Base-by-base conservation (phyloP, 257 asterid genomes). In the Nicotiana sylvestris region DNA sequence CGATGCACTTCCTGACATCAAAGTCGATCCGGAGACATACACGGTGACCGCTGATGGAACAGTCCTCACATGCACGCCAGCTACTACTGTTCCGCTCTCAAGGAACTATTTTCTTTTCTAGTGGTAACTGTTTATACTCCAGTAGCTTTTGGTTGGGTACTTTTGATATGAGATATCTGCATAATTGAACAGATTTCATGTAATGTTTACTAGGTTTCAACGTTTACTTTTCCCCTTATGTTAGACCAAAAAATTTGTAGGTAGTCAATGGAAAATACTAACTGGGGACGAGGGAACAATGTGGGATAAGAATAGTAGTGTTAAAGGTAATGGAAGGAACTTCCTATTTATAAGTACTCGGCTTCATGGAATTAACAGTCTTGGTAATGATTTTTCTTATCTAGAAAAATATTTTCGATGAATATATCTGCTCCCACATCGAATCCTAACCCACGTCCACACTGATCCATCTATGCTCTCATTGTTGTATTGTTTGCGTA, bases 1-100 rank as follows among this genome's bases (percentile, higher is more conserved):
- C 53, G 90, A 92, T 69, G 92, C 97, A 60, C 98, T 96, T 80
- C 99, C 99, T 16, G 57, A 83, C 82, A 94, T 96, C 83, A 88
- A 90, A 2, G 98, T 94, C 1, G 97, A 92, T 76, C 97, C 99
- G 0, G 98, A 94, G 92, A 90, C 97, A 1, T 96, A 94, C 90
- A 89, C 39, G 1, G 99, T 96, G 65, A 90, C 90, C 43, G 98
- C 97, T 72, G 98, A 96, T 17, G 97, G 87, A 27, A 89, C 83
- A 84, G 88, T 89, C 77, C 98, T 96, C 46, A 82, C 94, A 37
- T 96, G 98, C 87, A 80, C 87, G 0, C 88, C 98, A 8, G 98
- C 98, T 62, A 39, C 88, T 79, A 83, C 89, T 15, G 86, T 96
- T 85, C 99, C 98, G 9, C 98, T 96, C 81, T 93, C 99, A 2